Evolutionary conservation across 208 protist genomes (phyloP), one percentile per base, ranked within the genome.

Genomic region (Balamuthia mandrillaris): DNA sequence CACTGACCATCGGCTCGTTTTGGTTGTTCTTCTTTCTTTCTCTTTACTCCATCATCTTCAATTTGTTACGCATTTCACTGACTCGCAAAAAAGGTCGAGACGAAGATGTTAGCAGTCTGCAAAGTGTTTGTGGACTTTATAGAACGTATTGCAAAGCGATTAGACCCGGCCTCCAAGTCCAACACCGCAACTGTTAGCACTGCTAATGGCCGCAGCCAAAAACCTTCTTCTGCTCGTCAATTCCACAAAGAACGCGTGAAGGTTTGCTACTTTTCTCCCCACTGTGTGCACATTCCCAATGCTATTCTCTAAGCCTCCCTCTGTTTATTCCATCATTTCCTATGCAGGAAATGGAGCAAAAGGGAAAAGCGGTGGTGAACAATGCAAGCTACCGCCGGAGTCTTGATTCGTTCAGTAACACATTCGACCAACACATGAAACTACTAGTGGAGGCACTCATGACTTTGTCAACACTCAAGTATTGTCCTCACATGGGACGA

Each of bases 51-150:
- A 52, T 10, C 10, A 6, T 33, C 12, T 16, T 65, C 31, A 27
- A 6, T 33, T 33, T 33, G 14, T 27, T 29, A 61, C 52, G 1
- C 52, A n/a, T 61, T 6, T 35, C 56, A 3, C 3, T 29, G 37
- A 18, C 6, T 6, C 3, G 65, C 65, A 75, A n/a, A n/a, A n/a
- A n/a, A n/a, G 65, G 21, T 75, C 41, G 65, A 54, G 12, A 44
- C 45, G 45, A 37, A 44, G 9, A 44, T 44, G 65, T 16, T 75
- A 44, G 52, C 65, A n/a, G 65, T 44, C 9, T 75, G 65, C 39
- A 37, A 75, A 37, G 65, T 75, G 7, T 75, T 75, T 29, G 52
- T 44, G 41, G 52, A 37, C 65, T 75, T 54, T 44, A 75, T 75
- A 44, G 7, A 24, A 9, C 45, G 41, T 24, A 54, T 37, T 51